These are phyloP conservation scores for Monosporascus sp. DNA, from an alignment of 2,329 filamentous ascomycete species.

Conservation along the genomic window DNA sequence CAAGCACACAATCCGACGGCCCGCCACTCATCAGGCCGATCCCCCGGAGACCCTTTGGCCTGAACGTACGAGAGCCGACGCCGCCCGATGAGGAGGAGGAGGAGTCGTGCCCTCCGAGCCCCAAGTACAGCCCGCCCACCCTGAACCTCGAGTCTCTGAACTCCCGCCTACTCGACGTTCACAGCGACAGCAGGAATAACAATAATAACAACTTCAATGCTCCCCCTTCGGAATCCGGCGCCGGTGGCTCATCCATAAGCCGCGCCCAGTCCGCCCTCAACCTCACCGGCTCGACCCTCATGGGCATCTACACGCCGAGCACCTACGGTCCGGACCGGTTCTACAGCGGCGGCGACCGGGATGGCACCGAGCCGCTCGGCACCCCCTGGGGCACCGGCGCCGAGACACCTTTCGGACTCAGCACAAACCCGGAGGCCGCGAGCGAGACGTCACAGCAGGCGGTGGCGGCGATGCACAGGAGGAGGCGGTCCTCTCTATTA, in stretches of 20 bases:
- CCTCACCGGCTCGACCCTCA: constrained; percentile 81
- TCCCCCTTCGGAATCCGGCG: constrained; percentile 20
- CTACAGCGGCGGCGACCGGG: constrained; percentile 16
- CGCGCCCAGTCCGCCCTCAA: constrained; percentile 77
- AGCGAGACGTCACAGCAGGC: constrained; percentile 16
- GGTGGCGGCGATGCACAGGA: constrained; percentile 25
- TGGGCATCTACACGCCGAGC: constrained; percentile 79
- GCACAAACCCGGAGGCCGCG: constrained; percentile 1
- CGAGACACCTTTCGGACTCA: constrained; percentile 50
- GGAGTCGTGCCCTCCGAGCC: constrained; percentile 28
- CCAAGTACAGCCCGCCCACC: constrained; percentile 34
- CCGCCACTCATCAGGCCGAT: constrained; percentile 62
- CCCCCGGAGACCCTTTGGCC: constrained; percentile 65
- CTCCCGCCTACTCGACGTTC: constrained; percentile 23
- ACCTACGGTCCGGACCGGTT: constrained; percentile 45
- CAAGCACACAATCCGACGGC: constrained; percentile 27
- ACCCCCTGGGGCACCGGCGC: constrained; percentile 78
- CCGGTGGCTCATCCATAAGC: constrained; percentile 41
- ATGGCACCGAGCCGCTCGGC: constrained; percentile 25
- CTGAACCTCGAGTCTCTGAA: constrained; percentile 31
- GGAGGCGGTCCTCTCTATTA: constrained; percentile 29
- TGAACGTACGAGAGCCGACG: constrained; percentile 43
- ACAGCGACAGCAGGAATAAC: constrained; percentile 7
- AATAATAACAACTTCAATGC: background rate
- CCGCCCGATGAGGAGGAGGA: constrained; percentile 35